These are phyloP conservation scores for Xylaria scruposa DNA, from an alignment of 495 filamentous ascomycete species.

Conservation along the genomic window DNA sequence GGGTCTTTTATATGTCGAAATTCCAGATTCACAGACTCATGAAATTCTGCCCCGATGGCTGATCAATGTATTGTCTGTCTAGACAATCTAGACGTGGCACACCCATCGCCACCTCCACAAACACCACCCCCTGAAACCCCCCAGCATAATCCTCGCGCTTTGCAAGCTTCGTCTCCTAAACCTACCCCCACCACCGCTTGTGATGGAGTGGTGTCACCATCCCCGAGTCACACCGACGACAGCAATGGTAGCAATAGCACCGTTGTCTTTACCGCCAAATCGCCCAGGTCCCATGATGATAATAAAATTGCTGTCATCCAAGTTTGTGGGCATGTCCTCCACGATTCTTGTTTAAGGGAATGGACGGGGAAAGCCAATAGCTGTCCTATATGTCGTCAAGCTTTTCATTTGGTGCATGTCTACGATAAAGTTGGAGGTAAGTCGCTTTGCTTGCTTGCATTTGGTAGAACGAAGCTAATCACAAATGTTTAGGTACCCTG, in stretches of 20 bases:
- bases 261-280: slow-evolving; percentile 42
- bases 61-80: slow-evolving; percentile 97
- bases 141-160: slow-evolving; percentile 22
- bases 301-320: slow-evolving; percentile 57
- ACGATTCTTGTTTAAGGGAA: slow-evolving; percentile 87
- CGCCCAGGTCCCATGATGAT: slow-evolving; percentile 36
- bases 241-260: slow-evolving; percentile 32
- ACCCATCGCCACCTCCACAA: slow-evolving; percentile 33
- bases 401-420: slow-evolving; percentile 88
- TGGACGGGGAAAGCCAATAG: slow-evolving; percentile 98
- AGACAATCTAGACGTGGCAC: slow-evolving; percentile 74
- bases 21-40: slow-evolving; percentile 39
- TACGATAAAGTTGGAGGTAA: slow-evolving; percentile 78
- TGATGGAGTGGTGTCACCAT: slow-evolving; percentile 41
- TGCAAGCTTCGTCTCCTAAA: slow-evolving; percentile 23
- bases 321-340: slow-evolving; percentile 85
- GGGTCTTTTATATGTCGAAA: slow-evolving; percentile 47
- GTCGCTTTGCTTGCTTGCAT: slow-evolving; percentile 37
- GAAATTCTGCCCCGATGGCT: slow-evolving; percentile 66
- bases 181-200: slow-evolving; percentile 27
- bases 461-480: slow-evolving; percentile 31
- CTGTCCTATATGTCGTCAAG: slow-evolving; percentile 93
- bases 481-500: slow-evolving; percentile 63
- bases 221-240: slow-evolving; percentile 48
- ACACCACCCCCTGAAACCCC: slow-evolving; percentile 24